Evolutionary conservation across 225 moss, liverwort and hornwort species (phyloP), one percentile per base, ranked within the genome.

Genomic region (Pleurozium schreberi): DNA sequence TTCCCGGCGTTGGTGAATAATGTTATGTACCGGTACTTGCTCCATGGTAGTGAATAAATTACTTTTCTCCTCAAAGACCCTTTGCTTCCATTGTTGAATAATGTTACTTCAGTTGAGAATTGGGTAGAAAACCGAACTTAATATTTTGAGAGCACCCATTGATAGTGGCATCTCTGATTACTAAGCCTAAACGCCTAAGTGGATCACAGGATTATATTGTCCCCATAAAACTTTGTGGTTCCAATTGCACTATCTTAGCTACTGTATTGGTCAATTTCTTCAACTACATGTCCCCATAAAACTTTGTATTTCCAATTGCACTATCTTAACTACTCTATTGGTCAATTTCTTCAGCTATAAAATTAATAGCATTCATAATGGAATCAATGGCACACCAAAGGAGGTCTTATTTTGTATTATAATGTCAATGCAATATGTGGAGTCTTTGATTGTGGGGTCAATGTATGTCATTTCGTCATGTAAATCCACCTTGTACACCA

Each of bases 41-140:
- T 36, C 6, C 4, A 23, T 23, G 0, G 9, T 14, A 25, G 9
- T 38, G 10, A 38, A 55, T 11, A 36, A 15, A 25, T 38, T 16
- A 55, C 1, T 38, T 38, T 10, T 53, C 2, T 34, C 3, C 5
- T 1, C 0, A 13, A 2, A 31, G 20, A 34, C 2, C 52, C 3
- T 34, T 52, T 52, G 14, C 5, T 36, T 52, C 14, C 14, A 52
- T 76, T 22, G 5, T 52, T 52, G 25, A 25, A 55, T 15, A 25
- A 33, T 38, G 6, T 27, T 27, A 7, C 38, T n/a, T 58, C 27
- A 25, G 1, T 23, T 55, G 25, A 38, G 4, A 25, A 10, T 16
- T 55, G 25, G 10, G 0, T 6, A 10, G 10, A 77, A 77, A 77
- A 25, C 10, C 14, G 20, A 36, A 3, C 8, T 34, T 34, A 36